Evolutionary conservation across 768 basidiomycete species (phyloP).

Genomic region (Tylopilus sp.): DNA sequence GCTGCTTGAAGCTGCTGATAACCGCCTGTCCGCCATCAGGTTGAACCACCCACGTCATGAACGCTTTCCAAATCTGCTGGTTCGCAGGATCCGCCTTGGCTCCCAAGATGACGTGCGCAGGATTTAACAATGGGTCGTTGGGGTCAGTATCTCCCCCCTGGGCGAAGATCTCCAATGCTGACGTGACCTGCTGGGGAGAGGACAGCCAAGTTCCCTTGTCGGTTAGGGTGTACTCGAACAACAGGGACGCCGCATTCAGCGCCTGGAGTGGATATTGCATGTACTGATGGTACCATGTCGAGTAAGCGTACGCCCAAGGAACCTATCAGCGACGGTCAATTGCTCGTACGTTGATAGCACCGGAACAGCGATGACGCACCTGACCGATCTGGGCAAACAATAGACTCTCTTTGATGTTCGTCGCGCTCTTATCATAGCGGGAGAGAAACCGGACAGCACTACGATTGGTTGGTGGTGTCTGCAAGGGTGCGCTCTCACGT

Average conservation of each 20-base stretch:
- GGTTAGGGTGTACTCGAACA: conserved; percentile 52
- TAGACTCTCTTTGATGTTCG: conserved; percentile 54
- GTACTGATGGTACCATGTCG: conserved; percentile 60
- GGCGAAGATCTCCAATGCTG: conserved; percentile 37
- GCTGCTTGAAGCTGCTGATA: conserved; percentile 36
- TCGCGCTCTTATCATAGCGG: conserved; percentile 56
- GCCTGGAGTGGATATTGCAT: conserved; percentile 50
- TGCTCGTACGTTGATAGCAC: background rate
- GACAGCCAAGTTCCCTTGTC: conserved; percentile 51
- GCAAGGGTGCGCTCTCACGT: background rate
- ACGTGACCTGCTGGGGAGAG: conserved; percentile 31
- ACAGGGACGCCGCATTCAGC: conserved; percentile 42
- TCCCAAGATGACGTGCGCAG: conserved; percentile 43
- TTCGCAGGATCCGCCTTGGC: conserved; percentile 25
- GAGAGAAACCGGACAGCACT: conserved; percentile 49
- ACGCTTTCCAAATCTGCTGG: conserved; percentile 32
- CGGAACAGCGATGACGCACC: conserved; percentile 24
- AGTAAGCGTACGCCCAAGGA: conserved; percentile 51
- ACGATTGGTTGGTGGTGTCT: conserved; percentile 30
- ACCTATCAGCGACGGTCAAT: conserved; percentile 32
- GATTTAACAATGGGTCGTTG: conserved; percentile 44
- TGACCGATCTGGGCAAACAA: conserved; percentile 51
- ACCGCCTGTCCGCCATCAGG: conserved; percentile 45
- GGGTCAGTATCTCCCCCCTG: conserved; percentile 38
- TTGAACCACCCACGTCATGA: conserved; percentile 43